Conservation (phyloP, 1,139 yeast species). For the Saccharomyces uvarum region DNA sequence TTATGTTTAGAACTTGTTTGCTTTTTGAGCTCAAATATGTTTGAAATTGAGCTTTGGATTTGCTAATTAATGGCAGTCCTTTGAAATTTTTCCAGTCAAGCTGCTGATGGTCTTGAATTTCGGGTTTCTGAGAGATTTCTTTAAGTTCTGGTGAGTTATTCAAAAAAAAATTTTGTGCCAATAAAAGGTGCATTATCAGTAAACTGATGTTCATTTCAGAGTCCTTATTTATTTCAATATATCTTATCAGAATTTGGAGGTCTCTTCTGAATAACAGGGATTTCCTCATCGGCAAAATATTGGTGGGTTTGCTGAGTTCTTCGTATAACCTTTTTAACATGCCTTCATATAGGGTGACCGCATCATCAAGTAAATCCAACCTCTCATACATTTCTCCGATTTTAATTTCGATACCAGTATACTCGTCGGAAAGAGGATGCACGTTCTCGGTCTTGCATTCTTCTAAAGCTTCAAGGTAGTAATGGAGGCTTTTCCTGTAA, state of each 20-base stretch:
- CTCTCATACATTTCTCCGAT: conserved; percentile 81
- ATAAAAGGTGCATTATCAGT: conserved; percentile 50
- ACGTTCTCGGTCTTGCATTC: conserved; percentile 42
- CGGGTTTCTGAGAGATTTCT: conserved; percentile 12
- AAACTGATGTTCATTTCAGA: conserved; percentile 49
- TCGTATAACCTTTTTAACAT: conserved; percentile 54
- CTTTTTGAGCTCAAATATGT: conserved; percentile 20
- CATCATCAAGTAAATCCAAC: conserved; percentile 50
- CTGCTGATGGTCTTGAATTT: background rate
- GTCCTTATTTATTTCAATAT: conserved; percentile 48
- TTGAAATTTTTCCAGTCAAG: background rate
- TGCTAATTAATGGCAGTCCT: background rate
- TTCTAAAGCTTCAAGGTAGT: conserved; percentile 51
- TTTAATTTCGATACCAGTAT: conserved; percentile 81
- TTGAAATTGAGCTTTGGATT: conserved; percentile 11
- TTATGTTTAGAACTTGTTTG: conserved; percentile 5
- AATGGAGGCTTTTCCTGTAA: conserved; percentile 56
- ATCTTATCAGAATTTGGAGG: conserved; percentile 56
- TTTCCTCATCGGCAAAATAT: conserved; percentile 31
- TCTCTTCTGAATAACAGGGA: conserved; percentile 64
- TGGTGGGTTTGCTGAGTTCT: conserved; percentile 37
- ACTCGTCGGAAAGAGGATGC: conserved; percentile 57
- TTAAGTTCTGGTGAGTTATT: conserved; percentile 26
- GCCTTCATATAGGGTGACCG: conserved; percentile 57
- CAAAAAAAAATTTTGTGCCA: conserved; percentile 55